Evolutionary conservation across 441 rosid species (phyloP), one percentile per base, ranked within the genome.

Genomic region (Eutrema salsugineum): DNA sequence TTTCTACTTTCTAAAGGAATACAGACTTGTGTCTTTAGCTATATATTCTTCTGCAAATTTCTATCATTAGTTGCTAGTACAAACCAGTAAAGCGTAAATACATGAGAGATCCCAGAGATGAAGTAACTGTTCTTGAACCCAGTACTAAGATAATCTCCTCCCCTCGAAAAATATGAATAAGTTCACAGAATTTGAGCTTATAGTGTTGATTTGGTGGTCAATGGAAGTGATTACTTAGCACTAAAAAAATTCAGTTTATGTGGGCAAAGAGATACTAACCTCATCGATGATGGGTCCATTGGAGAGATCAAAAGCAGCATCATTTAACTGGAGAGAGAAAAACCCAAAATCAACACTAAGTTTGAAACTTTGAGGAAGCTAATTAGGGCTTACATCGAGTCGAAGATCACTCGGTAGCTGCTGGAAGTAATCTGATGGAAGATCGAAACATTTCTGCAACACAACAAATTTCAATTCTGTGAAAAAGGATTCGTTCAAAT

Each of bases 251-350:
- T 24, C 27, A 24, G 27, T 24, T 24, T 24, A 24, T 24, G 27
- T 24, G 2, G 2, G 3, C 27, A 24, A 24, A 24, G 27, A 38
- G 22, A 22, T 39, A 75, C 87, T 62, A 58, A 90, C 97, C 99
- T 94, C 95, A 68, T 88, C 84, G 46, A 84, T 55, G 47, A 91
- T 87, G 0, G 91, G 87, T 63, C 97, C 99, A 72, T 84, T 94
- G 24, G 99, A 91, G 65, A 94, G 89, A 84, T 94, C 97, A 75
- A 94, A 94, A 46, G 99, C 97, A 6, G 99, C 99, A 77, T 94
- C 99, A 70, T 90, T 91, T 46, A 94, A 77, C 97, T 91, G 66
- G 1, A 77, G 61, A 76, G 69, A 63, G 61, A 76, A 66, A 63
- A 44, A 63, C 6, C 32, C 49, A 42, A 51, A 60, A 73, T 32